phyloP scores from a whole-genome alignment of 805 yeast species.

The Candida broadrunensis region DNA sequence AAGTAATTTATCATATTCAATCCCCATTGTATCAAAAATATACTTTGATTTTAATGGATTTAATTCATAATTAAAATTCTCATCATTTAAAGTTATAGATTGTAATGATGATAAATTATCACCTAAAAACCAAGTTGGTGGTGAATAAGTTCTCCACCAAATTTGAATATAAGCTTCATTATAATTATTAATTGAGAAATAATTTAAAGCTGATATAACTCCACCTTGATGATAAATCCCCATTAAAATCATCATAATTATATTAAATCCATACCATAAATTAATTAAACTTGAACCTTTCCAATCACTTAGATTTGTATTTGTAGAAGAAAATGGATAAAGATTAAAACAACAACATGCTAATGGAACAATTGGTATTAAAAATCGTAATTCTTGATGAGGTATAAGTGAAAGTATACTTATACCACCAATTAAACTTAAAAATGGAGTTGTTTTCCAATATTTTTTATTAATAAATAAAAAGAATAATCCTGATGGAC shows the following conservation, averaged over 20 bases:
- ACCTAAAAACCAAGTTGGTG: conserved; percentile 82
- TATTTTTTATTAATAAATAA: conserved; percentile 42
- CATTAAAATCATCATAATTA: conserved; percentile 57
- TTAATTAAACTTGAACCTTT: conserved; percentile 22
- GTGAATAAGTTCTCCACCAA: conserved; percentile 95
- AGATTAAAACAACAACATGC: conserved; percentile 56
- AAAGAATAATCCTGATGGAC: conserved; percentile 59
- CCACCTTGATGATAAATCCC: conserved; percentile 93
- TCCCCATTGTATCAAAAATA: conserved; percentile 51
- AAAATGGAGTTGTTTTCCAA: conserved; percentile 52
- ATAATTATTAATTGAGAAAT: conserved; percentile 24
- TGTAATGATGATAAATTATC: conserved; percentile 15
- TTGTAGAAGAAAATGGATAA: conserved; percentile 10
- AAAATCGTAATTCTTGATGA: conserved; percentile 92
- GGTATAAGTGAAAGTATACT: conserved; percentile 65
- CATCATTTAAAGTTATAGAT: conserved; percentile 12
- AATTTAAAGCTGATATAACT: conserved; percentile 60
- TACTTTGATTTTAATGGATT: conserved; percentile 12
- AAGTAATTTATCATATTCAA: conserved; percentile 22
- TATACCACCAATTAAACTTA: conserved; percentile 62
- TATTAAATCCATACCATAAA: conserved; percentile 66
- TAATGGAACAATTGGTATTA: conserved; percentile 76
- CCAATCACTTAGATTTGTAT: conserved; percentile 1
- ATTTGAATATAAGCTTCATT: conserved; percentile 38
- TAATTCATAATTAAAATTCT: conserved; percentile 4